phyloP scores from a whole-genome alignment of 352 stramenopile genomes.

The Globisporangium cystogenes region DNA sequence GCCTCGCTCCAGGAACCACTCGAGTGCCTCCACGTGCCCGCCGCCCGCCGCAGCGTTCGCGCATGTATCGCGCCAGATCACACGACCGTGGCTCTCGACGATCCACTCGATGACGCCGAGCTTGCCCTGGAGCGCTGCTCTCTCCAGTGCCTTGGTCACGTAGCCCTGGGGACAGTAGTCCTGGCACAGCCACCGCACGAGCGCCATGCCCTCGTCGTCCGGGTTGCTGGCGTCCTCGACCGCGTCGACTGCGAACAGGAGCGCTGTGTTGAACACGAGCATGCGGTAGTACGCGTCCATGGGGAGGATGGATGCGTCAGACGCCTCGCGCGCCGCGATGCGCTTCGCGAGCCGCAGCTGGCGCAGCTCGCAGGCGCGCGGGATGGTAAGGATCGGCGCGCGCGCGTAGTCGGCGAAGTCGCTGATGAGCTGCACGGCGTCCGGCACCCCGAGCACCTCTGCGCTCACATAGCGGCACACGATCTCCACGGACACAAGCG shows the following conservation, averaged over 20 bases:
- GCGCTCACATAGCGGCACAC: slow-evolving; percentile 3
- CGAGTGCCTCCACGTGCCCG: not conserved
- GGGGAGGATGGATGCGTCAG: not conserved
- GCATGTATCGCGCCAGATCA: slow-evolving; percentile 1
- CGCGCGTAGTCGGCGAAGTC: slow-evolving; percentile 4
- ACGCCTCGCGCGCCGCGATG: not conserved
- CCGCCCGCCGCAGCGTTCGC: not conserved
- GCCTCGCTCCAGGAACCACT: not conserved
- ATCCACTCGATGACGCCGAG: slow-evolving; percentile 1
- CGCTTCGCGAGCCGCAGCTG: slow-evolving; percentile 3
- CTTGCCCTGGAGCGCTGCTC: not conserved
- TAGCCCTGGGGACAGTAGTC: slow-evolving; percentile 1
- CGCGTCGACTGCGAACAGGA: not conserved
- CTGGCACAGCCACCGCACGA: slow-evolving; percentile 3
- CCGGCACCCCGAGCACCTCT: not conserved
- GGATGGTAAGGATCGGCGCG: not conserved
- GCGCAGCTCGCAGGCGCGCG: not conserved
- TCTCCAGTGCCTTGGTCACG: not conserved
- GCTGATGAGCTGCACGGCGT: slow-evolving; percentile 9
- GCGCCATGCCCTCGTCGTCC: not conserved
- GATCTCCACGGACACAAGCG: not conserved
- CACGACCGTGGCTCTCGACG: not conserved
- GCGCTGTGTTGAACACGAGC: slow-evolving; percentile 2
- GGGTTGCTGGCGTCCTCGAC: not conserved
- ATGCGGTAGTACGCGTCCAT: slow-evolving; percentile 1